A percentile compares a stretch with the other conserved stretches of the same genome.
These are phyloP conservation scores for Fusarium ambrosium DNA, from an alignment of 2,329 filamentous ascomycete species.

Conservation along the genomic window DNA sequence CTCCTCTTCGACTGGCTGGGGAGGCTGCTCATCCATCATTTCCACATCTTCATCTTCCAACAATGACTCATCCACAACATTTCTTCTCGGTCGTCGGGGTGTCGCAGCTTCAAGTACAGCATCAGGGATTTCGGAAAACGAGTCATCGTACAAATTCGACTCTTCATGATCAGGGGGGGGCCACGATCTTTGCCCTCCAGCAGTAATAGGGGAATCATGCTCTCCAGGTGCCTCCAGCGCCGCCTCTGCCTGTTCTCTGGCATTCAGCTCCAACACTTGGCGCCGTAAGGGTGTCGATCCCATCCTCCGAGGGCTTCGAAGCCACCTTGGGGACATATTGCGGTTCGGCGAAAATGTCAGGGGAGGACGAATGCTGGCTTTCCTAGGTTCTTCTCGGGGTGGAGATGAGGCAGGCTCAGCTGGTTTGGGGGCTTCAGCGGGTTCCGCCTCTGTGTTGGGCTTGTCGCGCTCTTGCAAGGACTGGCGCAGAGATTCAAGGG, in stretches of 20 bases:
- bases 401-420: conserved; percentile 8
- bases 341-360: conserved; percentile 40
- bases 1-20: conserved; percentile 17
- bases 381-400: conserved; percentile 26
- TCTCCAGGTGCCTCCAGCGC: conserved; percentile 8
- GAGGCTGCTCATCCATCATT: conserved; percentile 25
- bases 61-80: neutral
- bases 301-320: conserved; percentile 54
- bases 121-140: conserved; percentile 70
- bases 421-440: conserved; percentile 20
- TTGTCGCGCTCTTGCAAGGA: conserved; percentile 41
- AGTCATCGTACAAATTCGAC: conserved; percentile 63
- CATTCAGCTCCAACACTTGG: conserved; percentile 51
- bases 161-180: conserved; percentile 46
- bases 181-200: conserved; percentile 19
- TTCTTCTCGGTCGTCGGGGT: conserved; percentile 49
- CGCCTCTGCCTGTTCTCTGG: conserved; percentile 40
- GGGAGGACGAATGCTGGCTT: conserved; percentile 34
- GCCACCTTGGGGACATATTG: conserved; percentile 46
- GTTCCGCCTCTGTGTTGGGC: conserved; percentile 14
- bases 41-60: conserved; percentile 26
- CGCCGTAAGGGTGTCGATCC: conserved; percentile 50
- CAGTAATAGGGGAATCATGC: conserved; percentile 14
- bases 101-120: conserved; percentile 64
- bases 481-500: conserved; percentile 64